phyloP scores from a whole-genome alignment of 345 rosid genomes.

The Dovyalis caffra region DNA sequence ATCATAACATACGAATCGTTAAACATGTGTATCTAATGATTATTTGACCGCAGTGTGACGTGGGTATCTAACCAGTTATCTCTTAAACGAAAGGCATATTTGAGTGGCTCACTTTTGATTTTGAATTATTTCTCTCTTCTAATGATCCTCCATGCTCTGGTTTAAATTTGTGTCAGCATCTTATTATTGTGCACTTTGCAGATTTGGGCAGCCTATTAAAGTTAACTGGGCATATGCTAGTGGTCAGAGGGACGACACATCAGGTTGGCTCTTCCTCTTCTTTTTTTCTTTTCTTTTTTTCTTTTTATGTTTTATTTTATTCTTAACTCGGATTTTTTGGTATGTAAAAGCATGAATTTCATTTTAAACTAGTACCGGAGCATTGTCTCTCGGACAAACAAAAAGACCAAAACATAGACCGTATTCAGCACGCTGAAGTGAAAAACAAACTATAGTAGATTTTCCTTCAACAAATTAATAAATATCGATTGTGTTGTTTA shows the following conservation, averaged over 20 bases:
- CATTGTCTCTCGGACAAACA: no score
- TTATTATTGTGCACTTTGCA: conserved; percentile 32
- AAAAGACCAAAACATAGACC: no score
- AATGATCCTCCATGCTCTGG: background rate
- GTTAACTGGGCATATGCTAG: conserved; percentile 99
- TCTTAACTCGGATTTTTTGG: conserved; percentile 12
- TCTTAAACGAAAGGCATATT: conserved; percentile 91
- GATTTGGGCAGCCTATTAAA: conserved; percentile 99
- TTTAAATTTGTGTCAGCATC: background rate
- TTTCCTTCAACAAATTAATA: no score
- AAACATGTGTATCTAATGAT: no score
- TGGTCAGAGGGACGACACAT: conserved; percentile 98
- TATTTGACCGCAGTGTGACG: no score
- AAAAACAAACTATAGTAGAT: no score
- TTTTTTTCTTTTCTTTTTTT: no score
- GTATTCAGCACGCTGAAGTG: no score
- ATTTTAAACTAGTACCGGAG: no score
- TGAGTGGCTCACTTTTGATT: conserved; percentile 37
- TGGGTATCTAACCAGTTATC: no score
- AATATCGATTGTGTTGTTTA: no score
- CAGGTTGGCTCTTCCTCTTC: conserved; percentile 49
- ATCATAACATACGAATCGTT: no score
- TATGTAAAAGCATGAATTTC: background rate
- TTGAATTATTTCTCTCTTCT: background rate
- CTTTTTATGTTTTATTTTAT: conserved; percentile 7